A percentile compares a stretch with the other conserved stretches of the same genome.
Conservation (phyloP, 805 yeast genomes). For the Ogataea siamensis region DNA sequence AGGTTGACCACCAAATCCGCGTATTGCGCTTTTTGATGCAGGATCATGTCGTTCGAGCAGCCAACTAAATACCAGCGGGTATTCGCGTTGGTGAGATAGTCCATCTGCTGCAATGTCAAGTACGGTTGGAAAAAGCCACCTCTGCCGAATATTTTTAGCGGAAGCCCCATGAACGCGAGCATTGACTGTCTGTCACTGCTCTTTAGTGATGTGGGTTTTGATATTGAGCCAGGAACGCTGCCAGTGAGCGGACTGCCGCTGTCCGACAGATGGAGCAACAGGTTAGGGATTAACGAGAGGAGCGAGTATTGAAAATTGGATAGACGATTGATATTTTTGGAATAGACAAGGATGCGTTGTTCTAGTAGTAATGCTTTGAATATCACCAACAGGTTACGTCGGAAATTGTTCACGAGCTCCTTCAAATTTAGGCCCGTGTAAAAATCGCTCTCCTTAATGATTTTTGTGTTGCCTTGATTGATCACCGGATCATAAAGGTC, state of each 20-base stretch:
- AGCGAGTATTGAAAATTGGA: conserved; percentile 83
- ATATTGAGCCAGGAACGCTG: conserved; percentile 48
- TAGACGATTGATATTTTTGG: conserved; percentile 73
- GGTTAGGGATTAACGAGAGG: conserved; percentile 78
- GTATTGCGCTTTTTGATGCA: conserved; percentile 57
- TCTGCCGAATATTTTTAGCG: conserved; percentile 78
- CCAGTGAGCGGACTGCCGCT: conserved; percentile 74
- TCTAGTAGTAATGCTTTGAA: conserved; percentile 80
- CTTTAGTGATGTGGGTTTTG: conserved; percentile 63
- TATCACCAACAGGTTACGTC: conserved; percentile 57
- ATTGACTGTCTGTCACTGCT: conserved; percentile 78
- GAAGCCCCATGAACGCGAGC: conserved; percentile 79
- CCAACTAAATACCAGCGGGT: conserved; percentile 75
- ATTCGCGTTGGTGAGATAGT: conserved; percentile 57
- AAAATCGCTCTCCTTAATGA: conserved; percentile 53
- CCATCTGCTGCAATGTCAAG: conserved; percentile 88
- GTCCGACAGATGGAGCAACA: conserved; percentile 68
- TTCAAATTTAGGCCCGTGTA: conserved; percentile 74
- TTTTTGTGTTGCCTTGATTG: conserved; percentile 22
- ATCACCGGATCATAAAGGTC: conserved; percentile 27
- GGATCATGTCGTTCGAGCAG: conserved; percentile 78
- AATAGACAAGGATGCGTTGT: conserved; percentile 68
- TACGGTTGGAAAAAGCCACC: conserved; percentile 92
- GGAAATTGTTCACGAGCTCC: conserved; percentile 57
- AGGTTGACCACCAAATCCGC: conserved; percentile 75